phyloP scores from a whole-genome alignment of 257 asterid genomes.

The Cordia subcordata region DNA sequence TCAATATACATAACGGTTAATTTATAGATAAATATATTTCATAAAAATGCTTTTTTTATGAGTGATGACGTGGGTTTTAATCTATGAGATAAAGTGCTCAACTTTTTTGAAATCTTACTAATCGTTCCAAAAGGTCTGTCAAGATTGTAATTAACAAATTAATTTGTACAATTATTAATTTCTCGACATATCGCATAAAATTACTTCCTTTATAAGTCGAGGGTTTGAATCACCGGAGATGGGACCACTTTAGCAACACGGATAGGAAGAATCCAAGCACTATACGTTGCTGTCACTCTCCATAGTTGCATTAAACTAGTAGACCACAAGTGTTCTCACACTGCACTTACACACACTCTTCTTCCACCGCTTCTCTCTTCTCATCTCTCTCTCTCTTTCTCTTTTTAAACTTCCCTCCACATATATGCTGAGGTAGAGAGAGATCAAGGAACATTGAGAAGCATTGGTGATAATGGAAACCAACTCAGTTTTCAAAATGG shows the following conservation, averaged over 20 bases:
- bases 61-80: too few species aligned
- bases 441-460: constrained; percentile 1
- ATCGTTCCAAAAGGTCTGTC: too few species aligned
- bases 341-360: constrained; percentile 16
- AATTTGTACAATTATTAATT: too few species aligned
- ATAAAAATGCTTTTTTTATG: too few species aligned
- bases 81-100: too few species aligned
- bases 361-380: constrained; percentile 32
- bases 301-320: constrained; percentile 23
- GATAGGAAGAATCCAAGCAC: constrained; percentile 23
- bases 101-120: too few species aligned
- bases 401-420: constrained; percentile 12
- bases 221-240: constrained; percentile 4
- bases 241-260: constrained; percentile 3
- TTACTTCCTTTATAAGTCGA: too few species aligned
- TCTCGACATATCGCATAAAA: too few species aligned
- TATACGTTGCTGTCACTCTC: constrained; percentile 20
- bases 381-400: constrained; percentile 1
- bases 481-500: constrained; percentile 35
- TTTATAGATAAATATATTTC: too few species aligned
- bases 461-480: constrained; percentile 23
- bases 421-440: constrained; percentile 22
- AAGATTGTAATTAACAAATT: too few species aligned
- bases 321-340: constrained; percentile 13
- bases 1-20: too few species aligned